Conservation (phyloP, 345 rosid species). For the Populus alba region DNA sequence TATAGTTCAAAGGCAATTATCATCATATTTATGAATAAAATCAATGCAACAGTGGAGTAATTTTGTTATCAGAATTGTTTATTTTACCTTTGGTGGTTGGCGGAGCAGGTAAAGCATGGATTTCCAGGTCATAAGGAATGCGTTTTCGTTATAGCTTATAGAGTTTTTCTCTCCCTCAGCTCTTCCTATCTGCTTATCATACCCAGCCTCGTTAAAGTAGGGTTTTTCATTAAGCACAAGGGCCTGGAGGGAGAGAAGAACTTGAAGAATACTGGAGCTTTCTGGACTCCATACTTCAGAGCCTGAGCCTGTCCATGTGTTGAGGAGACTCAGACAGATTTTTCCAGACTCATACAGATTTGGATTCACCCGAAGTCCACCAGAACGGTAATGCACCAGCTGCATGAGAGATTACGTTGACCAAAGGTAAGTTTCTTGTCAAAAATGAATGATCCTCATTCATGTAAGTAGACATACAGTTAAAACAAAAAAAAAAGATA, state of each 20-base stretch:
- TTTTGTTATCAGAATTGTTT: neutral
- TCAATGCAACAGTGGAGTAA: neutral
- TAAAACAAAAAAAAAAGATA: neutral
- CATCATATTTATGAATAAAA: neutral
- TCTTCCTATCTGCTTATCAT: slow-evolving; percentile 74
- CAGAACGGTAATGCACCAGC: slow-evolving; percentile 79
- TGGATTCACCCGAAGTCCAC: slow-evolving; percentile 89
- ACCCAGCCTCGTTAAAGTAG: slow-evolving; percentile 95
- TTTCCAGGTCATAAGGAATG: slow-evolving; percentile 76
- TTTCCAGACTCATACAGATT: slow-evolving; percentile 87
- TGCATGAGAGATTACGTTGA: slow-evolving; percentile 27
- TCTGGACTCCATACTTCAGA: slow-evolving; percentile 87
- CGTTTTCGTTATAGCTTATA: slow-evolving; percentile 74
- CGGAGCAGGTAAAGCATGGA: slow-evolving; percentile 72
- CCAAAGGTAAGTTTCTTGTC: neutral
- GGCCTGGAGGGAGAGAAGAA: slow-evolving; percentile 92
- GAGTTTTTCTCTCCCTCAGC: slow-evolving; percentile 94
- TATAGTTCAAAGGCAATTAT: neutral
- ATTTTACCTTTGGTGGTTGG: slow-evolving; percentile 73
- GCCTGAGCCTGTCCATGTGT: slow-evolving; percentile 88
- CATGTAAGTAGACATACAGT: neutral
- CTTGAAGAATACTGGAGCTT: slow-evolving; percentile 76
- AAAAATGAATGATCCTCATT: neutral
- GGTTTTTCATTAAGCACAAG: slow-evolving; percentile 98
- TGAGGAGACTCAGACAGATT: slow-evolving; percentile 87